Evolutionary conservation across 73 alveolate species (phyloP).

Genomic region (Paramecium caudatum): DNA sequence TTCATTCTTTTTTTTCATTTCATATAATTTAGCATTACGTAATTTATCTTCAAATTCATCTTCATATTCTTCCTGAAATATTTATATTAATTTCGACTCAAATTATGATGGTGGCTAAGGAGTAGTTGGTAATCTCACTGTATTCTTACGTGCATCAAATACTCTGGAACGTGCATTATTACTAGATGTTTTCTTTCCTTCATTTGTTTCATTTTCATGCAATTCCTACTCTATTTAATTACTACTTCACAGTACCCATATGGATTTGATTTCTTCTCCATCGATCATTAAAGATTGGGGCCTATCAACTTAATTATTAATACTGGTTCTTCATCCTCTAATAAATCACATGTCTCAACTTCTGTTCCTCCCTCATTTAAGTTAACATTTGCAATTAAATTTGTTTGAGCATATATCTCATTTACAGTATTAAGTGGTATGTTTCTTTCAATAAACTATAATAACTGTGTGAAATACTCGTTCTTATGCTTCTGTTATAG

Average conservation of each 20-base stretch:
- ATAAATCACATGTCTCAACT: not conserved
- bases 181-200: not conserved
- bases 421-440: constrained; percentile 7
- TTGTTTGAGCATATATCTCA: not conserved
- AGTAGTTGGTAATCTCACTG: not conserved
- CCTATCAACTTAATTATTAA: not conserved
- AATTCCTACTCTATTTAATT: not conserved
- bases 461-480: not conserved
- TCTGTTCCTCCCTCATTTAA: constrained; percentile 44
- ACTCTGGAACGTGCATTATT: not conserved
- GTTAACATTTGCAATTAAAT: not conserved
- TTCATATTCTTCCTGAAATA: not conserved
- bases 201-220: not conserved
- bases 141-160: not conserved
- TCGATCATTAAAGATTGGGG: not conserved
- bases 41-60: constrained; percentile 63
- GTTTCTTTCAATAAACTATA: not conserved
- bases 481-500: constrained; percentile 39
- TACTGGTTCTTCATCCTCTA: constrained; percentile 64
- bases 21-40: constrained; percentile 56
- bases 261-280: constrained; percentile 50
- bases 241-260: not conserved
- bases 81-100: not conserved
- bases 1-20: constrained; percentile 43
- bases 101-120: not conserved